Evolutionary conservation across 2,329 filamentous ascomycete species (phyloP).

Genomic region (Fusarium praegraminearum): DNA sequence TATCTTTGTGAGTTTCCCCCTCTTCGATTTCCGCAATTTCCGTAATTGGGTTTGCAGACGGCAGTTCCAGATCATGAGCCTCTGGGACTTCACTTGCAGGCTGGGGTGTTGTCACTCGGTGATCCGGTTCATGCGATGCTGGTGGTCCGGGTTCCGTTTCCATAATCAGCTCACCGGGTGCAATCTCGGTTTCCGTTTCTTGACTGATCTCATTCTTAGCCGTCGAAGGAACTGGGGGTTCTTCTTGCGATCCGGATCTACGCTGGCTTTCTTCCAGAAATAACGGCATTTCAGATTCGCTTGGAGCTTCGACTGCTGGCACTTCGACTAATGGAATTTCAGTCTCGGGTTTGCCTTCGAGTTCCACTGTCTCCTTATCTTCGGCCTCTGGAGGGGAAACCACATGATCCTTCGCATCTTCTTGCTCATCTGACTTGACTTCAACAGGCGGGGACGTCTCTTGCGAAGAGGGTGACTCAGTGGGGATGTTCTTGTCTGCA

Average conservation of each 20-base stretch:
- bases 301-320: background rate
- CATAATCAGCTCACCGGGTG: background rate
- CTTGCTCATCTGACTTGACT: slow-evolving; percentile 11
- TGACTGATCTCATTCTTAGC: background rate
- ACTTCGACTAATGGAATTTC: background rate
- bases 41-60: background rate
- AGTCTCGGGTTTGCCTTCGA: background rate
- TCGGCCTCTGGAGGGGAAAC: slow-evolving; percentile 12
- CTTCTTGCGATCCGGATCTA: background rate
- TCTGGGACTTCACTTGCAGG: background rate
- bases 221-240: background rate
- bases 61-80: background rate
- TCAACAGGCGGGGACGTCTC: background rate
- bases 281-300: background rate
- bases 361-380: slow-evolving; percentile 3
- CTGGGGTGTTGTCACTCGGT: background rate
- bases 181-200: background rate
- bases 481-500: background rate
- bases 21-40: background rate
- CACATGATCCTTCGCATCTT: slow-evolving; percentile 1
- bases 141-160: background rate
- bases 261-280: background rate
- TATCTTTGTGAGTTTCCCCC: background rate
- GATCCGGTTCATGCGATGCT: background rate
- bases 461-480: background rate